Evolutionary conservation across 805 yeast species (phyloP).

Genomic region (Starmerella vitae): DNA sequence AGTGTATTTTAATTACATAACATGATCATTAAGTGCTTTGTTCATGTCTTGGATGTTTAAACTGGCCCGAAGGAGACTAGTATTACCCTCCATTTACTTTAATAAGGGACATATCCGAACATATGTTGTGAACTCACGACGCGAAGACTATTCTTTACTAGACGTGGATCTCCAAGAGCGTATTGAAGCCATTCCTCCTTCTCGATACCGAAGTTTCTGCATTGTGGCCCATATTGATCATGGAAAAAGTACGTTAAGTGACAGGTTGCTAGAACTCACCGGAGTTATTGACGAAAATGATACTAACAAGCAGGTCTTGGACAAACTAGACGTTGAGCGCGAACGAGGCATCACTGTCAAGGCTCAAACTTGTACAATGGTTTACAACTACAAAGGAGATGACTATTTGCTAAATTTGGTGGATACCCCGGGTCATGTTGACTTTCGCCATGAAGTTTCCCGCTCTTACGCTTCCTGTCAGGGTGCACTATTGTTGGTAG

Average conservation of each 20-base stretch:
- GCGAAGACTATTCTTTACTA: not conserved
- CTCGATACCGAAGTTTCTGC: slow-evolving; percentile 75
- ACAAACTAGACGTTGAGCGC: slow-evolving; percentile 83
- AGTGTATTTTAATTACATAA: too few relatives aligned
- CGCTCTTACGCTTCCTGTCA: slow-evolving; percentile 93
- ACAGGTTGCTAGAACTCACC: slow-evolving; percentile 72
- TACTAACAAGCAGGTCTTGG: slow-evolving; percentile 69
- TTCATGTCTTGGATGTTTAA: too few relatives aligned
- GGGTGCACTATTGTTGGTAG: slow-evolving; percentile 80
- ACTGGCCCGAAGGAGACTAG: too few relatives aligned
- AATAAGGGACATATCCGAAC: too few relatives aligned
- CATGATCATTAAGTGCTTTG: too few relatives aligned
- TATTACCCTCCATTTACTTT: too few relatives aligned
- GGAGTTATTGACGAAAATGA: slow-evolving; percentile 68
- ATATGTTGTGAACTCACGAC: not conserved
- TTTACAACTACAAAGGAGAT: slow-evolving; percentile 49
- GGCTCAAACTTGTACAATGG: slow-evolving; percentile 94
- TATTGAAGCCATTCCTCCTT: slow-evolving; percentile 66
- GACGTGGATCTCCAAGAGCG: slow-evolving; percentile 30
- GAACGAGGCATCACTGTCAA: slow-evolving; percentile 95
- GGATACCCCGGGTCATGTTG: slow-evolving; percentile 98
- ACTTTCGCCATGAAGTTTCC: slow-evolving; percentile 84
- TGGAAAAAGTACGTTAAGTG: slow-evolving; percentile 66
- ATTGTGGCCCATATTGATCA: slow-evolving; percentile 95
- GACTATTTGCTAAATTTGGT: slow-evolving; percentile 82